Percentiles rank a stretch among this genome's conserved stretches.
Evolutionary conservation across 495 filamentous ascomycete species (phyloP).

Genomic region (Annulohypoxylon maeteangense): DNA sequence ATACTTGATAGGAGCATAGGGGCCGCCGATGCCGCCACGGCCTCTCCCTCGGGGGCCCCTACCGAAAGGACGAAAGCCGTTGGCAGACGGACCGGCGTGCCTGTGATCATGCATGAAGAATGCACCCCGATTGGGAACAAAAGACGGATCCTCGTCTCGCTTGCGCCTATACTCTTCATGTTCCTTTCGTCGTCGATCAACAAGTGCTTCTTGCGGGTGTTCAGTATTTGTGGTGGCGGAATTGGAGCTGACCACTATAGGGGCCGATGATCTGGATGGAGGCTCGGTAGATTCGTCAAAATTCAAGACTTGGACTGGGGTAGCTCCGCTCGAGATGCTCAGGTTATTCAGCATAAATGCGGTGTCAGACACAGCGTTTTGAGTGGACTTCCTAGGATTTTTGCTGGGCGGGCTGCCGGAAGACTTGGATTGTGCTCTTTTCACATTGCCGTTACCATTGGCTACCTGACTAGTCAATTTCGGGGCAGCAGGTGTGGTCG

Average conservation of each 20-base stretch:
- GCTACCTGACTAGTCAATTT: constrained; percentile 51
- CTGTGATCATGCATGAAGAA: constrained; percentile 99
- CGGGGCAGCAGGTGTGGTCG: constrained; percentile 58
- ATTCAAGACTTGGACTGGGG: constrained; percentile 66
- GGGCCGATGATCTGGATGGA: constrained; percentile 50
- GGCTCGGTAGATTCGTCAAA: constrained; percentile 69
- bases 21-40: constrained; percentile 59
- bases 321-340: constrained; percentile 68
- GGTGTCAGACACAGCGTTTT: constrained; percentile 69
- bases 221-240: constrained; percentile 47
- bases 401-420: constrained; percentile 43
- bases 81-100: constrained; percentile 75
- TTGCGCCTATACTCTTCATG: constrained; percentile 91
- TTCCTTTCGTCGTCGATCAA: constrained; percentile 80
- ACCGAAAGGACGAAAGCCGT: constrained; percentile 78
- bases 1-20: constrained; percentile 69
- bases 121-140: constrained; percentile 91
- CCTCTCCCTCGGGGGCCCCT: constrained; percentile 66
- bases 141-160: constrained; percentile 88
- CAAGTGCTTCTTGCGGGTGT: constrained; percentile 59
- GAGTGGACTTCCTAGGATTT: constrained; percentile 53
- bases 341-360: constrained; percentile 90
- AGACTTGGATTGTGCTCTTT: constrained; percentile 49
- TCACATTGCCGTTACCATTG: constrained; percentile 54
- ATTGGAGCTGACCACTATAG: constrained; percentile 60